Base-by-base conservation (phyloP, 495 filamentous ascomycete species). In the Ramalina intermedia region DNA sequence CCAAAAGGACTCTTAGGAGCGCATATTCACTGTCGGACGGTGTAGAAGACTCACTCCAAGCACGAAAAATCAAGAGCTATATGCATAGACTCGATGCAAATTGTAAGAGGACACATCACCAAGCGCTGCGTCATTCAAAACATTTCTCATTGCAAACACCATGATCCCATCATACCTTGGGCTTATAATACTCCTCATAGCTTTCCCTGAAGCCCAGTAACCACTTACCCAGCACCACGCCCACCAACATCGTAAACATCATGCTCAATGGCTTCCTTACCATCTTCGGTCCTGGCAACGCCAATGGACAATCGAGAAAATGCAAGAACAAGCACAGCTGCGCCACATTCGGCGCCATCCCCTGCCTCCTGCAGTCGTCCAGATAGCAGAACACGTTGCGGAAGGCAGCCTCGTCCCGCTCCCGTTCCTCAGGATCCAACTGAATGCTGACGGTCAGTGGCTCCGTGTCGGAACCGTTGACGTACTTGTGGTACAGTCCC, bases 141-240 rank as follows among this genome's bases (percentile, higher is more conserved):
- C 29, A 11, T 11, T 9, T 8, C 29, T 33, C 29, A 7, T 8
- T 8, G 3, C 6, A 33, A 24, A 33, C 29, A 33, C 29, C 8
- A 0, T 13, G 5, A n/a, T n/a, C n/a, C 8, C 12, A 9, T 33
- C 12, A 33, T 11, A 3, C 29, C 29, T 33, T 33, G 1, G 29
- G 29, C 29, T 49, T 20, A 41, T 36, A 53, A 43, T 53, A 53
- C 39, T 49, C 50, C 4, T 36, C 47, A 38, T 53, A 53, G 11
- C 35, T 53, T 9, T 37, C 37, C 45, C 49, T 40, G 13, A 39
- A 41, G 3, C 50, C 50, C 21, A 53, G 24, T 46, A 53, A 2
- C 50, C 44, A 48, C 46, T 53, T 50, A 18, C 50, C 50, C 11
- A 53, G 20, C 36, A 53, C 27, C 13, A 53, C 46, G 7, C 50